Conservation (phyloP, 345 rosid species). For the Nephelium lappaceum region DNA sequence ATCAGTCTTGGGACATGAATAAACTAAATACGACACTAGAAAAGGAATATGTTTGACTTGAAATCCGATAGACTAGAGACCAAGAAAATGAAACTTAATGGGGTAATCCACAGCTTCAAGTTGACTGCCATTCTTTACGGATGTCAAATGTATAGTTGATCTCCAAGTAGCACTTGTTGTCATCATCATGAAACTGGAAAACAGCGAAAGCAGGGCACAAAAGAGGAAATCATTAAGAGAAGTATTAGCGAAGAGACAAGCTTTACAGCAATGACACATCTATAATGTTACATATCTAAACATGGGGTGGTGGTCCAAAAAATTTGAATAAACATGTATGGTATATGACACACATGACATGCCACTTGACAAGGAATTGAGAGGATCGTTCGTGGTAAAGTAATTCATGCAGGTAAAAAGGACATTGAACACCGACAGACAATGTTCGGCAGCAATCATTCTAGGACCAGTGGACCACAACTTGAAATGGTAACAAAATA, state of each 20-base stretch:
- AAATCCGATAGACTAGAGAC: slow-evolving; percentile 9
- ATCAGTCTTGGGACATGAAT: slow-evolving; percentile 19
- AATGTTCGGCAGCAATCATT: not conserved
- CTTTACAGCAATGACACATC: not conserved
- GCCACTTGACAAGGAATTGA: slow-evolving; percentile 15
- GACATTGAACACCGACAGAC: not conserved
- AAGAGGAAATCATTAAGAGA: slow-evolving; percentile 3
- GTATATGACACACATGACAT: slow-evolving; percentile 11
- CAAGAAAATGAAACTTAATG: slow-evolving; percentile 8
- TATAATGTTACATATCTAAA: not conserved
- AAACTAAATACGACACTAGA: slow-evolving; percentile 22
- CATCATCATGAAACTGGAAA: slow-evolving; percentile 84
- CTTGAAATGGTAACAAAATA: not conserved
- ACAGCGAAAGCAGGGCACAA: not conserved
- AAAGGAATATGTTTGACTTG: slow-evolving; percentile 26
- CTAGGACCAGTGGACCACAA: not conserved
- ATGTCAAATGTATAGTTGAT: slow-evolving; percentile 92
- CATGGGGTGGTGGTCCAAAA: slow-evolving; percentile 10
- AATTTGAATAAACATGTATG: slow-evolving; percentile 14
- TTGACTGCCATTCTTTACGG: slow-evolving; percentile 68
- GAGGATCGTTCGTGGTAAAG: slow-evolving; percentile 8
- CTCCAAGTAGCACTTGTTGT: slow-evolving; percentile 82
- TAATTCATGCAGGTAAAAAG: slow-evolving; percentile 5
- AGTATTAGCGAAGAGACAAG: not conserved
- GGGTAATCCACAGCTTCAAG: slow-evolving; percentile 3